Evolutionary conservation across 2,329 filamentous ascomycete genomes (phyloP).

Genomic region (Cercospora sesami): DNA sequence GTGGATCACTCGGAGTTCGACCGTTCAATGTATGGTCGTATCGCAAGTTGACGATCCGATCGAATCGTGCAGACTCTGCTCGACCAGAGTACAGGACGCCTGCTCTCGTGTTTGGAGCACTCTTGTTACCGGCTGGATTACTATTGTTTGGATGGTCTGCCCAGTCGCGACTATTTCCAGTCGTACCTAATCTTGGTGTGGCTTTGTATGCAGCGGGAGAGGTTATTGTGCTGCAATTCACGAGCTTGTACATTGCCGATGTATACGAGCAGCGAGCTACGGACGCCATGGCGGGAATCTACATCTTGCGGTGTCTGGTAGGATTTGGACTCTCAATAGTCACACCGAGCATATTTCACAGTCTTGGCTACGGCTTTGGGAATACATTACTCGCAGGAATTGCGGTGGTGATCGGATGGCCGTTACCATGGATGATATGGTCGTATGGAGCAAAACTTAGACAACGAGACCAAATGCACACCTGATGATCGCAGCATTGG

Average conservation of each 20-base stretch:
- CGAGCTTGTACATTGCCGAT: conserved; percentile 66
- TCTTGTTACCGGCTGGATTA: background rate
- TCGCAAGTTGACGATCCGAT: conserved; percentile 36
- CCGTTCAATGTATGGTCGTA: conserved; percentile 32
- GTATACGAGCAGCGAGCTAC: conserved; percentile 60
- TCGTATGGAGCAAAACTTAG: conserved; percentile 17
- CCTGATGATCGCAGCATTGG: too few species aligned
- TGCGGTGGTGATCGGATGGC: conserved; percentile 37
- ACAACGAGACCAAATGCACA: background rate
- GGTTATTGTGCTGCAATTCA: conserved; percentile 55
- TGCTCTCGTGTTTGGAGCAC: background rate
- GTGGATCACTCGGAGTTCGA: conserved; percentile 41
- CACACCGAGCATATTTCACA: background rate
- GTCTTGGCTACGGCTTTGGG: conserved; percentile 60
- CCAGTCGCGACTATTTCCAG: conserved; percentile 50
- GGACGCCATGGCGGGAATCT: conserved; percentile 64
- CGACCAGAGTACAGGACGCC: background rate
- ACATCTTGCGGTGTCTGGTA: conserved; percentile 57
- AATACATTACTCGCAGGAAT: conserved; percentile 57
- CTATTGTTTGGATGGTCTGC: background rate
- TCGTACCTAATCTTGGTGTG: conserved; percentile 60
- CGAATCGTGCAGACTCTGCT: background rate
- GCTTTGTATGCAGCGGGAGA: conserved; percentile 53
- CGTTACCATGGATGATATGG: conserved; percentile 21
- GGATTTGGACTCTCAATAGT: conserved; percentile 43